Conservation (phyloP, 805 yeast genomes). For the Cyberlindnera mississippiensis region DNA sequence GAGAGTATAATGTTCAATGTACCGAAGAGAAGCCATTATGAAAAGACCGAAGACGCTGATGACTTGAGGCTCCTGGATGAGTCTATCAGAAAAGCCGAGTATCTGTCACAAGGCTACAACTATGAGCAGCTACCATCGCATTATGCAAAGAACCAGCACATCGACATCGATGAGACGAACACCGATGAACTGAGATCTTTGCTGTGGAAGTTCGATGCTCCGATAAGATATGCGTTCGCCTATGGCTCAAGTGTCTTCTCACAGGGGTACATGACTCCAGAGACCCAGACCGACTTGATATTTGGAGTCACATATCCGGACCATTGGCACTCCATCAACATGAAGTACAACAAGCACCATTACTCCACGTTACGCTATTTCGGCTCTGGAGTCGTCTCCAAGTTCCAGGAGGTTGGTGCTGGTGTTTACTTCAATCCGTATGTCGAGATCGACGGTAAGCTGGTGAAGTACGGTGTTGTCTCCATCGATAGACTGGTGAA, state of each 20-base stretch:
- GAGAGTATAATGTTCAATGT: slow-evolving; percentile 16
- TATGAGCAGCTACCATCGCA: slow-evolving; percentile 43
- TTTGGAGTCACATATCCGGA: slow-evolving; percentile 72
- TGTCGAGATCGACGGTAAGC: slow-evolving; percentile 54
- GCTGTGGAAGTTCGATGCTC: slow-evolving; percentile 59
- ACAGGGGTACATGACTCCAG: slow-evolving; percentile 50
- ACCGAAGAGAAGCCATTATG: not conserved
- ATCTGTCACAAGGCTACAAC: slow-evolving; percentile 17
- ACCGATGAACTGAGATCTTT: slow-evolving; percentile 44
- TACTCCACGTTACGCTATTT: slow-evolving; percentile 64
- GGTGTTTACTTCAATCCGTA: slow-evolving; percentile 95
- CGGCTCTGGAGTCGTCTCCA: slow-evolving; percentile 55
- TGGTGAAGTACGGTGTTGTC: slow-evolving; percentile 85
- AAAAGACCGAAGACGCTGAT: slow-evolving; percentile 2
- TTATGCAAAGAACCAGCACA: slow-evolving; percentile 56
- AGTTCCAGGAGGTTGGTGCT: slow-evolving; percentile 69
- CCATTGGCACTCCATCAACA: slow-evolving; percentile 74
- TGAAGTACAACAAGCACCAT: slow-evolving; percentile 64
- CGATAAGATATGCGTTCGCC: slow-evolving; percentile 79
- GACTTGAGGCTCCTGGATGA: slow-evolving; percentile 24
- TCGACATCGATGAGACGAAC: slow-evolving; percentile 39
- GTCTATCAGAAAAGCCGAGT: slow-evolving; percentile 26
- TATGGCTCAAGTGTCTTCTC: slow-evolving; percentile 93
- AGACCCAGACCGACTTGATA: slow-evolving; percentile 81
- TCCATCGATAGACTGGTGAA: slow-evolving; percentile 53